Evolutionary conservation across 2,329 filamentous ascomycete genomes (phyloP).

Genomic region (Aspergillus phoenicis): DNA sequence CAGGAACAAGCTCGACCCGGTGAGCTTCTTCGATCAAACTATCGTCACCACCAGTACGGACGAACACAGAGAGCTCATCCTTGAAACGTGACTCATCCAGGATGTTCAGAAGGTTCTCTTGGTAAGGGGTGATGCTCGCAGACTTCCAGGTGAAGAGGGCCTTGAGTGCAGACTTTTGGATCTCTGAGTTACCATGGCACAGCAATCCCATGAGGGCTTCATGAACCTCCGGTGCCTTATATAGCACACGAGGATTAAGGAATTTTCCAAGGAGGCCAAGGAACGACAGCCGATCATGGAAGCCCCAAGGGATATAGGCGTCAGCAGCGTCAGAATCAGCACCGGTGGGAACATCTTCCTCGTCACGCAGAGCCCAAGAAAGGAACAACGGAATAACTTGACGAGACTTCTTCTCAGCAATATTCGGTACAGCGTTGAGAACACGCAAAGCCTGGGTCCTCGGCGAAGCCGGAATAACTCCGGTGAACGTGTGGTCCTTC

Average conservation of each 20-base stretch:
- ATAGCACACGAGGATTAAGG: conserved; percentile 81
- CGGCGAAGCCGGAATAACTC: conserved; percentile 51
- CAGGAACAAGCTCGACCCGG: conserved; percentile 73
- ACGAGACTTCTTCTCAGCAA: conserved; percentile 85
- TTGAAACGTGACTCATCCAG: conserved; percentile 90
- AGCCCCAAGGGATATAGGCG: conserved; percentile 44
- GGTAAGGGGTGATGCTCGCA: conserved; percentile 71
- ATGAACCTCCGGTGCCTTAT: conserved; percentile 74
- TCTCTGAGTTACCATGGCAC: conserved; percentile 84
- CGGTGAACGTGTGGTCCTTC: conserved; percentile 54
- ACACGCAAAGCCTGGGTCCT: conserved; percentile 79
- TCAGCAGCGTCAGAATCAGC: conserved; percentile 22
- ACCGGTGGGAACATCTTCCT: conserved; percentile 39
- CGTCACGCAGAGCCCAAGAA: conserved; percentile 68
- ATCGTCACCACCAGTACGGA: conserved; percentile 68
- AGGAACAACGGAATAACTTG: conserved; percentile 83
- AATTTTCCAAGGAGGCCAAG: conserved; percentile 83
- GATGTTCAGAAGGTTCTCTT: conserved; percentile 82
- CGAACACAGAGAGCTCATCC: conserved; percentile 87
- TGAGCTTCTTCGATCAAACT: conserved; percentile 74
- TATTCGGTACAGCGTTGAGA: conserved; percentile 68
- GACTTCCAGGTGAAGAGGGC: conserved; percentile 89
- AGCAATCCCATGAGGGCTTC: conserved; percentile 72
- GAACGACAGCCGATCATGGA: conserved; percentile 76
- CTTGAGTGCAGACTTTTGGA: conserved; percentile 83